Base-by-base conservation (phyloP, 2,329 filamentous ascomycete species). In the Penicillium sp. region DNA sequence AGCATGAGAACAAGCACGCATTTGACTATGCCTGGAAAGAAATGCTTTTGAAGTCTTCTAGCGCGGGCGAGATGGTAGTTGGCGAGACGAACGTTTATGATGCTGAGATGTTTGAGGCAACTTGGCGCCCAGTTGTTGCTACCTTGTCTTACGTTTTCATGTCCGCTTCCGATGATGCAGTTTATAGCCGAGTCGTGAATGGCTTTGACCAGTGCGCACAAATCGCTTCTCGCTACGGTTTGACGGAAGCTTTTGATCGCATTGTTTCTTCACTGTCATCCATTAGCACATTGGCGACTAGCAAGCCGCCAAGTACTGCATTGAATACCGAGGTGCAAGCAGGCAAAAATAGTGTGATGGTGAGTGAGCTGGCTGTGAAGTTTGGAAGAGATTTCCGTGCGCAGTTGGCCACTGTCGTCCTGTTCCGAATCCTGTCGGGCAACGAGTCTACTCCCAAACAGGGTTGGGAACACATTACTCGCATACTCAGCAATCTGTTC, bases 1-100 rank as follows among this genome's bases (percentile, higher is more conserved):
- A 99, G 72, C 94, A 97, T 69, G 92, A 97, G 68, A 97, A 96
- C 70, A 89, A 93, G 69, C 89, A 96, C 74, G 92, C 91, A 1
- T 97, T 97, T 67, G 93, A 97, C 69, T 94, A 96, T 72, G 93
- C 94, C 2, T 99, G 94, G 94, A 93, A 93, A 69, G 94, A 99
- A 71, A 77, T 99, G 9, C 77, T 97, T 33, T 76, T 91, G 58
- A 97, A 97, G 75, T 88, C 91, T 0, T 86, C 89, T 59, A 84
- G 85, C 6, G 84, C 90, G 0, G 86, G 88, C 1, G 83, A 87
- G 45, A 79, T 97, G 37, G 77, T 88, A 27, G 78, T 93, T 24
- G 95, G 91, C 69, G 83, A 96, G 60, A 96, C 93, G 4, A 97
- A 97, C 67, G 86, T 96, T 32, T 99, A 91, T 71, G 95, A 99